Percentiles rank a stretch among this genome's conserved stretches.
Evolutionary conservation across 768 basidiomycete genomes (phyloP).

Genomic region (Auricularia cornea): DNA sequence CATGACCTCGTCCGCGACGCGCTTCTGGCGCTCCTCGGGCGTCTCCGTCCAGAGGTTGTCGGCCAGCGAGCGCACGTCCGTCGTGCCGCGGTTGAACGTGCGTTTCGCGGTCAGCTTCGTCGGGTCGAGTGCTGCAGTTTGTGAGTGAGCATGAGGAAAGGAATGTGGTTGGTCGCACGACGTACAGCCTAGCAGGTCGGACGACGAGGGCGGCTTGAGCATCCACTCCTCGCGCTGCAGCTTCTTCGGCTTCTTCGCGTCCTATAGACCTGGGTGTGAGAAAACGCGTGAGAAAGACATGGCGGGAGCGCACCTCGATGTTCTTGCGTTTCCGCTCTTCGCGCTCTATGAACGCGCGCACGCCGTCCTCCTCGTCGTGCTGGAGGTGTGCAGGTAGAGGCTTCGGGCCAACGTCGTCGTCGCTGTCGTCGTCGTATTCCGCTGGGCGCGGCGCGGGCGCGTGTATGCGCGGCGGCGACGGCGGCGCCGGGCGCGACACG

Average conservation of each 20-base stretch:
- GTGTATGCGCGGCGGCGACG: slow-evolving; percentile 32
- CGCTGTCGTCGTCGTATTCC: slow-evolving; percentile 48
- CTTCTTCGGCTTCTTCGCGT: slow-evolving; percentile 69
- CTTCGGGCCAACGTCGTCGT: slow-evolving; percentile 79
- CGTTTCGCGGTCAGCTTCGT: slow-evolving; percentile 66
- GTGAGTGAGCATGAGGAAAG: neutral
- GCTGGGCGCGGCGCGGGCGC: neutral
- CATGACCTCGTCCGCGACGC: slow-evolving; percentile 89
- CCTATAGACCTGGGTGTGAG: slow-evolving; percentile 31
- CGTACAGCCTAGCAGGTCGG: slow-evolving; percentile 72
- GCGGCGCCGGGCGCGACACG: slow-evolving; percentile 37
- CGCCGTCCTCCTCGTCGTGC: slow-evolving; percentile 48
- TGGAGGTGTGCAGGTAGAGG: slow-evolving; percentile 47
- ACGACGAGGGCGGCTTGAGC: slow-evolving; percentile 83
- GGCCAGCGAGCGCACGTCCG: slow-evolving; percentile 37
- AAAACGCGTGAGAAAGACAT: neutral
- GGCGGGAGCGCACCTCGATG: slow-evolving; percentile 41
- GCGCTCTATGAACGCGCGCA: slow-evolving; percentile 73
- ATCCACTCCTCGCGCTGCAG: slow-evolving; percentile 94
- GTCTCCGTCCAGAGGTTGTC: slow-evolving; percentile 94
- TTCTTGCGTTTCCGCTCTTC: slow-evolving; percentile 71
- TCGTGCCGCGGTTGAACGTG: slow-evolving; percentile 55
- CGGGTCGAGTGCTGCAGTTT: slow-evolving; percentile 68
- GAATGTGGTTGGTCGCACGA: slow-evolving; percentile 15
- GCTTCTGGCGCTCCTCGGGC: slow-evolving; percentile 82